These are phyloP conservation scores for Solanum lycopersicoides DNA, from an alignment of 257 asterid species.

Conservation along the genomic window DNA sequence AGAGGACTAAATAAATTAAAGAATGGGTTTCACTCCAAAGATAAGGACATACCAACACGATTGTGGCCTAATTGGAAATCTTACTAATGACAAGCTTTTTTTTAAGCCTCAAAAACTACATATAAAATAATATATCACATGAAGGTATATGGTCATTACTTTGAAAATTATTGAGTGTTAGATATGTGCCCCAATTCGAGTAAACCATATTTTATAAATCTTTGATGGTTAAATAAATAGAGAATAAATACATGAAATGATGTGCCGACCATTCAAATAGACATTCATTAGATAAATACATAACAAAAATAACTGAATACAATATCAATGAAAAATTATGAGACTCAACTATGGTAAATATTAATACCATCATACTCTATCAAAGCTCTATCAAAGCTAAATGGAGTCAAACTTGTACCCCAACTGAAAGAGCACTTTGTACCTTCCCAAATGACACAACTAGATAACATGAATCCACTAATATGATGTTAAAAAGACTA, in stretches of 20 bases:
- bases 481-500: background rate
- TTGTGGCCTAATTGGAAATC: background rate
- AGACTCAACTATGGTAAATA: background rate
- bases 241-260: background rate
- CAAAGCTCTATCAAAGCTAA: no score
- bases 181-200: background rate
- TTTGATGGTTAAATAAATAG: background rate
- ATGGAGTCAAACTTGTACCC: background rate
- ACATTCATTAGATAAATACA: background rate
- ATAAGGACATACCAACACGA: background rate
- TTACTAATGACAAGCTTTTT: no score
- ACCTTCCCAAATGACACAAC: background rate
- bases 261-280: no score
- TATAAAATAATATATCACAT: background rate
- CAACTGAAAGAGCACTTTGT: background rate
- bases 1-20: background rate
- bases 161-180: background rate
- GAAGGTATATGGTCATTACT: background rate
- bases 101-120: background rate
- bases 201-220: background rate
- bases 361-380: no score
- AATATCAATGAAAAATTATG: no score
- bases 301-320: accelerated
- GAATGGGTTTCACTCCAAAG: background rate
- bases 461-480: background rate